phyloP scores from a whole-genome alignment of 495 filamentous ascomycete genomes.

The Glarea lozoyensis region DNA sequence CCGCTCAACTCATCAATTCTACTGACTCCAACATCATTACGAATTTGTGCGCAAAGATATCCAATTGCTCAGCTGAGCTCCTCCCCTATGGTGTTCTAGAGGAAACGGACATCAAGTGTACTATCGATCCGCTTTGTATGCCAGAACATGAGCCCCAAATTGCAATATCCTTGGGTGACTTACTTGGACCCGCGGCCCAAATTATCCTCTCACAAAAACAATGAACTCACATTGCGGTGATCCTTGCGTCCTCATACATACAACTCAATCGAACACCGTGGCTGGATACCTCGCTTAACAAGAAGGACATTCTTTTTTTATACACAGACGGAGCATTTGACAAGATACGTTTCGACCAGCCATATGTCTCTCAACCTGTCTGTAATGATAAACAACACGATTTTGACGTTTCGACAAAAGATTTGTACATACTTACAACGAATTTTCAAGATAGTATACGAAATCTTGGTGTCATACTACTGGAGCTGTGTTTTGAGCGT shows the following conservation, averaged over 20 bases:
- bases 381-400: no score
- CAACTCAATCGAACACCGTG: constrained; percentile 23
- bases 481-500: constrained; percentile 26
- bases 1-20: no score
- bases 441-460: constrained; percentile 11
- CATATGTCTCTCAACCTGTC: constrained; percentile 25
- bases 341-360: constrained; percentile 14
- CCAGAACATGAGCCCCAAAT: not conserved
- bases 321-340: constrained; percentile 2
- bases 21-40: no score
- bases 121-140: constrained; percentile 13
- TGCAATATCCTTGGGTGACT: constrained; percentile 12
- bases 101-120: constrained; percentile 15
- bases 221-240: constrained; percentile 21
- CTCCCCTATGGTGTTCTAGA: no score
- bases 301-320: constrained; percentile 18
- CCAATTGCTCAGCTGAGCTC: no score
- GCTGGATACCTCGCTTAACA: constrained; percentile 14
- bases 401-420: no score
- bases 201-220: constrained; percentile 18
- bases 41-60: no score
- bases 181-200: constrained; percentile 12
- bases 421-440: no score
- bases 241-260: constrained; percentile 20
- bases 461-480: constrained; percentile 25